Conservation (phyloP, 2,329 filamentous ascomycete genomes). For the Colletotrichum brevisporum region DNA sequence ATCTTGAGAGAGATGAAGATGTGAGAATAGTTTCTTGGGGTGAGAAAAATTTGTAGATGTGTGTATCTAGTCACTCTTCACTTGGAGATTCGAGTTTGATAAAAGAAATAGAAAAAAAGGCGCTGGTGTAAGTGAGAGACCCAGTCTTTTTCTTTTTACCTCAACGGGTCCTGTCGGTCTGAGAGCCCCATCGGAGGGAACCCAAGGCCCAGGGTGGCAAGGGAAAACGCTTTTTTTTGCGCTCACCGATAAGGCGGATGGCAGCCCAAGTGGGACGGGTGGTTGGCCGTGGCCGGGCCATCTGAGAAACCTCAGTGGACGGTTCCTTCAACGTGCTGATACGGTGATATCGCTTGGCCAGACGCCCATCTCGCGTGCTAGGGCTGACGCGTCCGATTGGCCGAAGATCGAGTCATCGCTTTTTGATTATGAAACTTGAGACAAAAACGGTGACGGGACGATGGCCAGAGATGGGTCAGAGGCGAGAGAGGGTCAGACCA, state of each 20-base stretch:
- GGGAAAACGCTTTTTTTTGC: not conserved
- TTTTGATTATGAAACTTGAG: not conserved
- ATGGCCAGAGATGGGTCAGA: not conserved
- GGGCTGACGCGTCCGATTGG: slow-evolving; percentile 6
- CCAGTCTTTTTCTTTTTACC: slow-evolving; percentile 8
- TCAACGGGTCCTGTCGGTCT: slow-evolving; percentile 5
- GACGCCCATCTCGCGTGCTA: slow-evolving; percentile 11
- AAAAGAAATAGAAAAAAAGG: slow-evolving; percentile 12
- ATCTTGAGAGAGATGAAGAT: not conserved
- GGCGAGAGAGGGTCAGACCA: slow-evolving; percentile 13
- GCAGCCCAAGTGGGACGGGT: not conserved
- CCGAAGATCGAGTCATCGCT: slow-evolving; percentile 17
- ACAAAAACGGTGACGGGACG: too few relatives aligned
- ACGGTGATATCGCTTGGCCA: not conserved
- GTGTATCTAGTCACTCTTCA: slow-evolving; percentile 2
- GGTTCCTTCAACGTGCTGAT: not conserved
- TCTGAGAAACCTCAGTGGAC: not conserved
- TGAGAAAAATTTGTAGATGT: not conserved
- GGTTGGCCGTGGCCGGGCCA: not conserved
- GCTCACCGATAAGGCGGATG: not conserved
- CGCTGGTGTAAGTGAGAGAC: slow-evolving; percentile 8
- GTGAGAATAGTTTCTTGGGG: not conserved
- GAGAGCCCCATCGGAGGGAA: slow-evolving; percentile 6
- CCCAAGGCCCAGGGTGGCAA: not conserved
- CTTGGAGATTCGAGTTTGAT: slow-evolving; percentile 3